Evolutionary conservation across 441 rosid genomes (phyloP), one percentile per base, ranked within the genome.

Genomic region (Pelargonium citronellum): DNA sequence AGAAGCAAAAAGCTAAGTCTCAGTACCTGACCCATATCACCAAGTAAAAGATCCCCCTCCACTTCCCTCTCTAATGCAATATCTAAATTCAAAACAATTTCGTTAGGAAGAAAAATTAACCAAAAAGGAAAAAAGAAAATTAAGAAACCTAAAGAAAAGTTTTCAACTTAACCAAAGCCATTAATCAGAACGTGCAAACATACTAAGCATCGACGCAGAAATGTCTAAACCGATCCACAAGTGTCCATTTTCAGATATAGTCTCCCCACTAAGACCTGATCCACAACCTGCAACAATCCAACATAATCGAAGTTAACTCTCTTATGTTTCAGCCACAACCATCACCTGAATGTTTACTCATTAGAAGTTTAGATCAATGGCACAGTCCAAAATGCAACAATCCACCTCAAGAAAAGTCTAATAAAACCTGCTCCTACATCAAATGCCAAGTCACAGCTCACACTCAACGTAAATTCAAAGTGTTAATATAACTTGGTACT

Each of bases 11-110:
- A 30, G 37, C 37, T 30, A 30, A 30, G 4, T 30, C 37, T 30
- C 37, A 37, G 60, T 67, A 93, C 96, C 96, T 91, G 97, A 20
- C 98, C 98, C 98, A 91, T 89, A 81, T 93, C 98, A 39, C 88
- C 87, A 70, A 91, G 96, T 77, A 94, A 74, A 44, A 94, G 89
- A 87, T 94, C 99, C 19, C 97, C 96, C 62, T 91, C 91, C 62
- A 82, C 92, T 78, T 94, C 96, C 19, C 92, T 84, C 77, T 94
- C 96, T 85, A 87, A 71, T 46, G 96, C 95, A 75, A 90, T 79
- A 73, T 87, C 96, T 91, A 81, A 37, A 75, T 69, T 30, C 49
- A 64, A 12, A 24, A 10, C 7, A 58, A 8, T 17, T 20, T 24
- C 1, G 39, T 46, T 46, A 72, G 1, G 15, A 64, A 61, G 37